Base-by-base conservation (phyloP, 768 basidiomycete genomes). In the Cyathus striatus region DNA sequence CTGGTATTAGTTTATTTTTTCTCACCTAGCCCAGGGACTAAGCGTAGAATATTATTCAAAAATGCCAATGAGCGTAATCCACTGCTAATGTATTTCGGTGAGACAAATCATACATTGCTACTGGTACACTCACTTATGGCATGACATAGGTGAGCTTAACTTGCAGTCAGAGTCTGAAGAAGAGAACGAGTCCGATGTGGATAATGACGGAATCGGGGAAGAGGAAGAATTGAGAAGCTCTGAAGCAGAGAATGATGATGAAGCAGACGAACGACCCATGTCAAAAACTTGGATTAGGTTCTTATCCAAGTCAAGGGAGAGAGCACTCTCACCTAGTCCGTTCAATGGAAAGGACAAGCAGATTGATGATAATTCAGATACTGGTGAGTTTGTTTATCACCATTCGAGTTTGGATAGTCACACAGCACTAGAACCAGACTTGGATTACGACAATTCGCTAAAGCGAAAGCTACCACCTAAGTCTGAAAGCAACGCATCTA, bases 141-240 rank as follows among this genome's bases (percentile, higher is more conserved):
- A 30, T 16, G 10, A 1, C 16, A 10, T 30, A 30, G 27, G 51
- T 69, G 73, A 58, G 5, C 50, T 81, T 27, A 71, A 70, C 27
- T 52, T 80, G 14, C 73, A 76, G 23, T 79, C 78, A 21, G 78
- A 69, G 17, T 75, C 73, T 6, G 78, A 79, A 49, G 67, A 59
- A 2, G 68, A 68, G 23, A 52, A 61, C 9, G 49, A 57, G 5
- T 57, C 42, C 14, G 24, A 23, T 16, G 51, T 53, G 13, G 54
- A 57, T 23, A 48, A 54, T 25, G 49, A 52, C 26, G 58, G 57
- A 33, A 57, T 58, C 26, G 59, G 59, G n/a, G 50, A 49, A 4
- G 51, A 59, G 6, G 48, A 49, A 7, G 42, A 49, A 48, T 24
- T 39, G 39, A 47, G 52, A 40, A n/a, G 43, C 7, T 48, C 53